These are phyloP conservation scores for Cenchrus fungigraminus DNA, from an alignment of 176 grass and related monocot species.

Conservation along the genomic window DNA sequence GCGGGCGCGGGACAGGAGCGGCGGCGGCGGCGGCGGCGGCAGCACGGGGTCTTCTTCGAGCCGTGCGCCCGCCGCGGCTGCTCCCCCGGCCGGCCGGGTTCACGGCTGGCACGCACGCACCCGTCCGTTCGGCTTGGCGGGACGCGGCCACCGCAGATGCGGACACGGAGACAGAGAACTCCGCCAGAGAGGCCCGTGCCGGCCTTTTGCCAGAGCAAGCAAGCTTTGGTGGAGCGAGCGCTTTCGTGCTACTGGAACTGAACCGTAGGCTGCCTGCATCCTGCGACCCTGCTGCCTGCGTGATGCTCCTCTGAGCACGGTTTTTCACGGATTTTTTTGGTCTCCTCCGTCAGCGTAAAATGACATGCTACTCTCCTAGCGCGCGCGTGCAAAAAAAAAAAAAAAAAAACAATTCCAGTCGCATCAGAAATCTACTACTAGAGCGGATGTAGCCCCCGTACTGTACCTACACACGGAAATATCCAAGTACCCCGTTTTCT, in stretches of 20 bases:
- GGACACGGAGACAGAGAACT: not conserved
- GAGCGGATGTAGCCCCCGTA: too few relatives aligned
- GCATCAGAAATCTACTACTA: not conserved
- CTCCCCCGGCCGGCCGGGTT: not conserved
- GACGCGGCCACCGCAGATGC: not conserved
- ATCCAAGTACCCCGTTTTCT: too few relatives aligned
- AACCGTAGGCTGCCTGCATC: not conserved
- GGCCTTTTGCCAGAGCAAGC: not conserved
- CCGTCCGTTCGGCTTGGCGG: constrained; percentile 22
- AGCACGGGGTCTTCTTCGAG: not conserved
- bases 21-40: not conserved
- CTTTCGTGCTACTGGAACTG: not conserved
- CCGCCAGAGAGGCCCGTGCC: not conserved
- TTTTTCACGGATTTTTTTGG: not conserved
- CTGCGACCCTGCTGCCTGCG: not conserved
- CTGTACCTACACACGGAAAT: too few relatives aligned
- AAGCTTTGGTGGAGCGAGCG: not conserved
- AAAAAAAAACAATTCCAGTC: not conserved
- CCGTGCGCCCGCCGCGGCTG: constrained; percentile 24
- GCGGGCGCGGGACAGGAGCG: not conserved
- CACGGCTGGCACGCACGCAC: not conserved
- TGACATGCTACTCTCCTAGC: not conserved
- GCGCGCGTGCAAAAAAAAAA: not conserved
- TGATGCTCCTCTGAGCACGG: not conserved
- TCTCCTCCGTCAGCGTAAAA: constrained; percentile 17